These are phyloP conservation scores for Camelina hispida DNA, from an alignment of 345 rosid species.

Conservation along the genomic window DNA sequence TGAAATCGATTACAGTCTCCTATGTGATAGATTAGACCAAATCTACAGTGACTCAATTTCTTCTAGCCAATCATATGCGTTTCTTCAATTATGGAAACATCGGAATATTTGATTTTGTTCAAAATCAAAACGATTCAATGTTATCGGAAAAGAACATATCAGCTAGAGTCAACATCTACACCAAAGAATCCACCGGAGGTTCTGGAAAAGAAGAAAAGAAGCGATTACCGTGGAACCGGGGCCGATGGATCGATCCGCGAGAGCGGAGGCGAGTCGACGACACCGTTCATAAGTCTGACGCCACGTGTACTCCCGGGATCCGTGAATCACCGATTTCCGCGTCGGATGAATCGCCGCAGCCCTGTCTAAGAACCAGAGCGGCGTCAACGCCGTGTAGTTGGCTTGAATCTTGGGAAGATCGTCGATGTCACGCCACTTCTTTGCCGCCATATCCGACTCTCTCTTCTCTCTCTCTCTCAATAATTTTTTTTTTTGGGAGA, in stretches of 20 bases:
- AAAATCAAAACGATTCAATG: background rate
- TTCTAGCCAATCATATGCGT: background rate
- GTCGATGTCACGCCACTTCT: slow-evolving; percentile 67
- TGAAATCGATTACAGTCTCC: slow-evolving; percentile 14
- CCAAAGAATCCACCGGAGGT: background rate
- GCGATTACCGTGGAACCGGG: slow-evolving; percentile 68
- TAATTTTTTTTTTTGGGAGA: background rate
- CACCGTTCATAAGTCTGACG: slow-evolving; percentile 76
- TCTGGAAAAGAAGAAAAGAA: background rate
- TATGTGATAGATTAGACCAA: background rate
- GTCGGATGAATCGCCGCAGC: slow-evolving; percentile 83
- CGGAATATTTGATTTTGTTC: background rate
- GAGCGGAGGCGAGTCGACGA: slow-evolving; percentile 89
- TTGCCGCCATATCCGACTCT: slow-evolving; percentile 16
- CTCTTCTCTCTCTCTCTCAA: slow-evolving; percentile 3
- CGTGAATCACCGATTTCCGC: slow-evolving; percentile 69
- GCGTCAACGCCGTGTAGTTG: slow-evolving; percentile 85
- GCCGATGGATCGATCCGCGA: slow-evolving; percentile 65
- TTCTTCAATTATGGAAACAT: slow-evolving; percentile 12
- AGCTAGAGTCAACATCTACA: slow-evolving; percentile 14
- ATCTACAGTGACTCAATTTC: background rate
- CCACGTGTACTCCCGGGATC: slow-evolving; percentile 76
- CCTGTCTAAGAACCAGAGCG: slow-evolving; percentile 83
- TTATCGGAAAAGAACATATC: background rate
- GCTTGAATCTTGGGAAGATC: slow-evolving; percentile 82